These are phyloP conservation scores for Eimeria praecox DNA, from an alignment of 169 alveolate species.

Conservation along the genomic window DNA sequence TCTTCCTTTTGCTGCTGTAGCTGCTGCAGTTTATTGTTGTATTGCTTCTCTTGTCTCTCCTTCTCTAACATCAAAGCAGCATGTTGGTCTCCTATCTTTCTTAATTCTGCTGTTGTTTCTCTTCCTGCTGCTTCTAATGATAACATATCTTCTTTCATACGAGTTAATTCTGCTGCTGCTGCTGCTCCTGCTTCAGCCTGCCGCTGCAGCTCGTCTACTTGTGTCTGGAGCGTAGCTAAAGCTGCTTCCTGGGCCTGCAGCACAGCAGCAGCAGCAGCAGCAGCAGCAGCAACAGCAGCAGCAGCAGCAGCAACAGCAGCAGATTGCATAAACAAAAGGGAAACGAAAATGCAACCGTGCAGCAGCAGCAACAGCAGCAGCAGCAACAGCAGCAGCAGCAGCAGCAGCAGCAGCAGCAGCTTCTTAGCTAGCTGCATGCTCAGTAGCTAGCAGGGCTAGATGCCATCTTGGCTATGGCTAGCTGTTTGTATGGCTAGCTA, in stretches of 20 bases:
- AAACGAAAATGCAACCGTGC: neutral
- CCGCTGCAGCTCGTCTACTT: conserved; percentile 31
- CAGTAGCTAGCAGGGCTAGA: neutral
- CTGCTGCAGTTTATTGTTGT: conserved; percentile 39
- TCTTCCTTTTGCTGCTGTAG: conserved; percentile 72
- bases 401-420: neutral
- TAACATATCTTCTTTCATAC: neutral
- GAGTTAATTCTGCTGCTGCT: conserved; percentile 11
- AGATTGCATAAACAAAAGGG: no score
- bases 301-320: neutral
- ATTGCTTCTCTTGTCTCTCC: conserved; percentile 39
- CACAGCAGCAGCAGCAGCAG: conserved; percentile 34
- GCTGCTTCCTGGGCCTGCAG: conserved; percentile 72
- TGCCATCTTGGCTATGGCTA: neutral
- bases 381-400: conserved; percentile 20
- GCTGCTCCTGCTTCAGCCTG: conserved; percentile 40
- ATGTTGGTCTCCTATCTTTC: conserved; percentile 77
- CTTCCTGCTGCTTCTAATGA: conserved; percentile 36
- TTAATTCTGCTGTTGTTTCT: conserved; percentile 29
- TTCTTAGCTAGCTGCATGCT: neutral
- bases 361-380: neutral
- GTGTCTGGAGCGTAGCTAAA: conserved; percentile 38
- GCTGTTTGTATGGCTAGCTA: conserved; percentile 14
- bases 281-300: conserved; percentile 56
- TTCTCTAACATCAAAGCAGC: conserved; percentile 73